Evolutionary conservation across 306 rosid genomes (phyloP).

Genomic region (Corylus avellana): DNA sequence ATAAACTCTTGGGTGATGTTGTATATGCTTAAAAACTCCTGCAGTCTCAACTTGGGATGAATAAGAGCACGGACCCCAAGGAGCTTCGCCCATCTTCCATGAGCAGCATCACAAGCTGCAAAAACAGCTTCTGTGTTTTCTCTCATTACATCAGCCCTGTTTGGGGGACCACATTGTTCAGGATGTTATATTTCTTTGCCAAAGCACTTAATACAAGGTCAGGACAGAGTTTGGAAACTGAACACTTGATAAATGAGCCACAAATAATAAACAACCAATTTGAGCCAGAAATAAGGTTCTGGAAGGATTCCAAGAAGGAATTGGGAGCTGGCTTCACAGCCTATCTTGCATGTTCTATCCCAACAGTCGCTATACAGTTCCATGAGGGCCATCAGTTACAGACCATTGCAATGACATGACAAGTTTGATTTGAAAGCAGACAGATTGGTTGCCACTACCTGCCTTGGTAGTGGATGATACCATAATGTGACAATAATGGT

Average conservation of each 20-base stretch:
- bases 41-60: slow-evolving; percentile 94
- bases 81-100: slow-evolving; percentile 99
- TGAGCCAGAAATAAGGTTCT: neutral
- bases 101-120: slow-evolving; percentile 99
- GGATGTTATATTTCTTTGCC: slow-evolving; percentile 43
- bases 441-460: neutral
- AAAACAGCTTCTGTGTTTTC: slow-evolving; percentile 99
- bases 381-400: neutral
- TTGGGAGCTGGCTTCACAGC: neutral
- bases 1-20: slow-evolving; percentile 92
- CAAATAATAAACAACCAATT: neutral
- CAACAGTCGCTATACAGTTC: neutral
- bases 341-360: neutral
- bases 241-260: slow-evolving; percentile 1
- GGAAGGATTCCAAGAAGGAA: neutral
- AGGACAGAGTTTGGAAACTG: slow-evolving; percentile 9
- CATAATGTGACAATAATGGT: neutral
- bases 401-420: neutral
- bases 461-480: slow-evolving; percentile 5
- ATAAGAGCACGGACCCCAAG: slow-evolving; percentile 95
- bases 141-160: slow-evolving; percentile 98
- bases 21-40: slow-evolving; percentile 82
- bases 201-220: slow-evolving; percentile 25
- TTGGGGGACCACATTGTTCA: slow-evolving; percentile 61
- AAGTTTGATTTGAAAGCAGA: neutral